Evolutionary conservation across 768 basidiomycete genomes (phyloP), one percentile per base, ranked within the genome.

Genomic region (Boletus subparvulus): DNA sequence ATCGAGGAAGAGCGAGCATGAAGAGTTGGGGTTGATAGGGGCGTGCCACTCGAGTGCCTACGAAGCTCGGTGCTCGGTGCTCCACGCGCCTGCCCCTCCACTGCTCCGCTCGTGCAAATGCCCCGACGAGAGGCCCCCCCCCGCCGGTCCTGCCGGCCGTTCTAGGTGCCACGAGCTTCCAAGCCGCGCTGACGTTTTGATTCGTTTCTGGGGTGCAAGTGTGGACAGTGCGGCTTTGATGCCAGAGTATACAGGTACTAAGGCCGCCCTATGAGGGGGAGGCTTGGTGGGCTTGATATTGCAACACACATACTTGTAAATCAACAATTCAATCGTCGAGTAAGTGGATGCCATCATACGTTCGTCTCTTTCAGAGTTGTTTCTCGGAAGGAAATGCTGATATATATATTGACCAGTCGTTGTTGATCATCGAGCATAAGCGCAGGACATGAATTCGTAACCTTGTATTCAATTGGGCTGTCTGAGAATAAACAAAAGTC

Each of bases 321-420:
- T 77, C 14, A 67, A 73, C 41, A 55, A 66, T 33, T 65, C 64
- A n/a, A 62, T 68, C 17, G 21, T 71, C 49, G 68, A 71, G 21
- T 70, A 73, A 7, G 36, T 75, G 42, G 76, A 78, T 49, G 62
- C 69, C 10, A 66, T 78, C 46, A 68, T 76, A 58, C 45, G 76
- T 75, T 36, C 19, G 72, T 65, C 46, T 17, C 40, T 13, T 55
- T 39, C 12, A n/a, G 39, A 26, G 4, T 3, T 12, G 4, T 26
- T 26, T 26, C 21, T 32, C 52, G 11, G 33, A 46, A 16, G 36
- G 5, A 47, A 37, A 21, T 21, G 21, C 21, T 21, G 21, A 21
- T 21, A 21, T 21, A 21, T 21, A 21, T 21, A 52, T 63, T 39
- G 35, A 21, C 21, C 21, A 21, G 21, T 21, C 21, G 21, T 21